Evolutionary conservation across 163 green algal species (phyloP).

Genomic region (Prototheca cutis): DNA sequence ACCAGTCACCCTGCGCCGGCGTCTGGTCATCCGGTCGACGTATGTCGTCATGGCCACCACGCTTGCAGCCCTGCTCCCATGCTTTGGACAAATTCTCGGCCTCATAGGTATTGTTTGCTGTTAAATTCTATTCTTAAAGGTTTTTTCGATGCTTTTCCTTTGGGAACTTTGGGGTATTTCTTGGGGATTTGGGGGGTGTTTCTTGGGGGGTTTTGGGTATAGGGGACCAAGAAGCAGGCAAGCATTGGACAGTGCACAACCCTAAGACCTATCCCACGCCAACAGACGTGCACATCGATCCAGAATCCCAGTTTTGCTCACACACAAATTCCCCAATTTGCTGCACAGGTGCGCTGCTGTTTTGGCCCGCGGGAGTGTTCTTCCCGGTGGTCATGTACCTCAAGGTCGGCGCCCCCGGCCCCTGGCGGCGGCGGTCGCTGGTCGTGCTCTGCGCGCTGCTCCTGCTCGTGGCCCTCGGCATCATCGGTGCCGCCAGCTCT

Average conservation of each 20-base stretch:
- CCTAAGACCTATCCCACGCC: too few species aligned
- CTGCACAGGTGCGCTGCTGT: neutral
- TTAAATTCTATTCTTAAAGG: too few species aligned
- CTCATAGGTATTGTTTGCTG: conserved; percentile 10
- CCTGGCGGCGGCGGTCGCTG: neutral
- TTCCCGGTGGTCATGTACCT: neutral
- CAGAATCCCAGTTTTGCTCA: neutral
- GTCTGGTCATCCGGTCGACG: neutral
- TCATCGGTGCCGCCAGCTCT: neutral
- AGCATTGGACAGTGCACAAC: too few species aligned
- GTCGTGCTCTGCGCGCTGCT: neutral
- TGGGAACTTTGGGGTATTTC: too few species aligned
- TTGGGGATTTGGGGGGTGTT: too few species aligned
- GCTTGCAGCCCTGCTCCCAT: conserved; percentile 19
- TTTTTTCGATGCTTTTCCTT: too few species aligned
- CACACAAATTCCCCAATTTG: neutral
- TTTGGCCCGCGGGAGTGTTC: neutral
- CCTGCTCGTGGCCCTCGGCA: neutral
- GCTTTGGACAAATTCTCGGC: conserved; percentile 16
- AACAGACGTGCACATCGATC: too few species aligned
- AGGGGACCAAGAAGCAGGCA: too few species aligned
- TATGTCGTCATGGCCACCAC: conserved; percentile 22
- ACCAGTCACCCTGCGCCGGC: neutral
- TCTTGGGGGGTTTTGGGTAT: too few species aligned
- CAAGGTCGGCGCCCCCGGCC: neutral